These are phyloP conservation scores for Aureobasidium sp. DNA, from an alignment of 2,329 filamentous ascomycete genomes.

Conservation along the genomic window DNA sequence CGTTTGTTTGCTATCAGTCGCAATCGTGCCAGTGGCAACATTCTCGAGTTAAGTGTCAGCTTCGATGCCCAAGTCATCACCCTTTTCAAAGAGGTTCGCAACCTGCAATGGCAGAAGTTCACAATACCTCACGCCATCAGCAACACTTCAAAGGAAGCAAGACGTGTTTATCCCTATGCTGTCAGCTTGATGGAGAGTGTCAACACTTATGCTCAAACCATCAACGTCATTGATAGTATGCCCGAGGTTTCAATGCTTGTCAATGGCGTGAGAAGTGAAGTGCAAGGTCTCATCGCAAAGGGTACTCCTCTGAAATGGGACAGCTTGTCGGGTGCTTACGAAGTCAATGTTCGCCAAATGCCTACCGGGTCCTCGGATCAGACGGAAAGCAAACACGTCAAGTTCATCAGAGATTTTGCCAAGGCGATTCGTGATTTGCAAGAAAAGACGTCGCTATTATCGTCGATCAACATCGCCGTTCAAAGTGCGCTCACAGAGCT, in stretches of 20 bases:
- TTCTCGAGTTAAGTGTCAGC: slow-evolving; percentile 83
- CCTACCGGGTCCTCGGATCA: slow-evolving; percentile 51
- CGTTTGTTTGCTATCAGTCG: slow-evolving; percentile 84
- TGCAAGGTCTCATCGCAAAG: slow-evolving; percentile 74
- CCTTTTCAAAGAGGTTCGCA: slow-evolving; percentile 96
- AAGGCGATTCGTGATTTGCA: slow-evolving; percentile 81
- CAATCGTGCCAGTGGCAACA: slow-evolving; percentile 83
- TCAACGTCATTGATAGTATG: slow-evolving; percentile 77
- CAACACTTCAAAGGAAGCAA: slow-evolving; percentile 97
- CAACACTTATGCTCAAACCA: slow-evolving; percentile 84
- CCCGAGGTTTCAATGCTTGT: slow-evolving; percentile 79
- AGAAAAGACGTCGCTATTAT: slow-evolving; percentile 72
- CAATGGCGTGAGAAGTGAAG: slow-evolving; percentile 86
- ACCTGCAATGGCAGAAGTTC: slow-evolving; percentile 90
- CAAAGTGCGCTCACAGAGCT: slow-evolving; percentile 80
- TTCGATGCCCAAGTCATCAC: slow-evolving; percentile 97
- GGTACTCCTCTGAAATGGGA: slow-evolving; percentile 93
- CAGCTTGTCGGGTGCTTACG: slow-evolving; percentile 94
- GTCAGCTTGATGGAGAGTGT: slow-evolving; percentile 98
- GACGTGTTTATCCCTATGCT: slow-evolving; percentile 94
- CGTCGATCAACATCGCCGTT: slow-evolving; percentile 69
- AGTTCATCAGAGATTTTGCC: slow-evolving; percentile 93
- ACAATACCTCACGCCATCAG: slow-evolving; percentile 89
- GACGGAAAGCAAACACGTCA: slow-evolving; percentile 85
- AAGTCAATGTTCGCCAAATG: slow-evolving; percentile 68